Percentiles rank a stretch among this genome's conserved stretches.
phyloP scores from a whole-genome alignment of 768 basidiomycete genomes.

The Trametes meyenii region DNA sequence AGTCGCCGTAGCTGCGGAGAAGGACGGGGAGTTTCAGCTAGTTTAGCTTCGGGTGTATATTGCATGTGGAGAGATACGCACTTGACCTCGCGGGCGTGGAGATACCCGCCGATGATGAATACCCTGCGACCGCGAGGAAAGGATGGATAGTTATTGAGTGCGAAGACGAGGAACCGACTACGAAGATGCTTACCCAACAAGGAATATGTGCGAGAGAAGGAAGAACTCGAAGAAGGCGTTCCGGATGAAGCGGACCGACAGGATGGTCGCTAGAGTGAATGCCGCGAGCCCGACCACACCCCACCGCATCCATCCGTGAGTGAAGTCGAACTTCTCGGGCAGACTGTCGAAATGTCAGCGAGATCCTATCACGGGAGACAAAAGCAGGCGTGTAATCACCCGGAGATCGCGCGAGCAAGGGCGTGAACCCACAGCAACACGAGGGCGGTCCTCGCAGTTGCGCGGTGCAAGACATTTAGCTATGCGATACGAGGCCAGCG shows the following conservation, averaged over 20 bases:
- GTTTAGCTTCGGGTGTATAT: conserved; percentile 9
- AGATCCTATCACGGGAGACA: neutral
- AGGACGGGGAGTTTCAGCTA: conserved; percentile 8
- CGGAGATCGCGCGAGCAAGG: conserved; percentile 19
- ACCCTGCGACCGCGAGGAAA: conserved; percentile 33
- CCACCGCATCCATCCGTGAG: conserved; percentile 22
- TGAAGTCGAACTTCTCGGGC: conserved; percentile 11
- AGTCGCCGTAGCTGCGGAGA: conserved; percentile 41
- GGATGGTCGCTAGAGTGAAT: conserved; percentile 38
- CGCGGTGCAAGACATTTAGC: conserved; percentile 53
- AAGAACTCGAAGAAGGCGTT: conserved; percentile 47
- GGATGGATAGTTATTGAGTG: neutral
- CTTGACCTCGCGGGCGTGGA: conserved; percentile 20
- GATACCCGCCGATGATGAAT: conserved; percentile 44
- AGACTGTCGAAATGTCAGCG: conserved; percentile 9
- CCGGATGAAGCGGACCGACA: conserved; percentile 44
- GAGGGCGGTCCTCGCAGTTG: conserved; percentile 45
- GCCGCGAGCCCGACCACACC: conserved; percentile 30
- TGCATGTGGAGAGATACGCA: conserved; percentile 17
- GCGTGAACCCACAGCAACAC: conserved; percentile 48
- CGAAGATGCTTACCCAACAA: conserved; percentile 30
- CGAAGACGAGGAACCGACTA: neutral
- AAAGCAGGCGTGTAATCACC: neutral
- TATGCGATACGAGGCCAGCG: neutral
- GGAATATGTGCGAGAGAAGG: conserved; percentile 30